These are phyloP conservation scores for Erythrobasidium yunnanense DNA, from an alignment of 768 basidiomycete species.

Conservation along the genomic window DNA sequence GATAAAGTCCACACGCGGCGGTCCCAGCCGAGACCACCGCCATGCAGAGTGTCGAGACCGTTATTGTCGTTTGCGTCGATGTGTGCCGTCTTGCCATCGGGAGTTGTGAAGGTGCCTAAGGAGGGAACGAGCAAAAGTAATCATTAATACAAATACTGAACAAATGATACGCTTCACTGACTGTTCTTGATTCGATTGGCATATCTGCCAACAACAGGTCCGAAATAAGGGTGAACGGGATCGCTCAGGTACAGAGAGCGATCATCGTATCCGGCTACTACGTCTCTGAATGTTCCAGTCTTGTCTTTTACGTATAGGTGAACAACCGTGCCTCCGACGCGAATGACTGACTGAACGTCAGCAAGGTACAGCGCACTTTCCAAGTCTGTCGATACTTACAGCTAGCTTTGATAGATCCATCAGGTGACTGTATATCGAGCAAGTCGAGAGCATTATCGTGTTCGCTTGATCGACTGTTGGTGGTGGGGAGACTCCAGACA, in stretches of 20 bases:
- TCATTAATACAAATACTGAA: neutral
- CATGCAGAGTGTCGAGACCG: conserved; percentile 50
- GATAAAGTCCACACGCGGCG: conserved; percentile 51
- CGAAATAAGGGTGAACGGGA: conserved; percentile 14
- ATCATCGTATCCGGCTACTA: conserved; percentile 54
- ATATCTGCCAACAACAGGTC: conserved; percentile 19
- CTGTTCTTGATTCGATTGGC: conserved; percentile 24
- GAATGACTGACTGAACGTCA: conserved; percentile 30
- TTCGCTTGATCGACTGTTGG: neutral
- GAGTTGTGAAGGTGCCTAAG: conserved; percentile 1
- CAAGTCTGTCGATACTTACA: neutral
- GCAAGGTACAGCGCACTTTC: neutral
- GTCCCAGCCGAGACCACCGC: conserved; percentile 53
- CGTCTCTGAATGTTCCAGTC: conserved; percentile 47
- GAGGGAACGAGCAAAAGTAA: neutral
- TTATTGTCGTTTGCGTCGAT: conserved; percentile 21
- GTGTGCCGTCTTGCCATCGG: neutral
- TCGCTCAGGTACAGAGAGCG: conserved; percentile 36
- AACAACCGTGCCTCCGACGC: neutral
- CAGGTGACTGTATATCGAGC: conserved; percentile 48
- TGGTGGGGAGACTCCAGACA: neutral
- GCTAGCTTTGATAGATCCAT: conserved; percentile 52
- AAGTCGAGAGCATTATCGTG: conserved; percentile 41
- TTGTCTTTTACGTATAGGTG: conserved; percentile 44
- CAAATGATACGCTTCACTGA: neutral